These are phyloP conservation scores for Boletus speciosus DNA, from an alignment of 768 basidiomycete genomes.

Conservation along the genomic window DNA sequence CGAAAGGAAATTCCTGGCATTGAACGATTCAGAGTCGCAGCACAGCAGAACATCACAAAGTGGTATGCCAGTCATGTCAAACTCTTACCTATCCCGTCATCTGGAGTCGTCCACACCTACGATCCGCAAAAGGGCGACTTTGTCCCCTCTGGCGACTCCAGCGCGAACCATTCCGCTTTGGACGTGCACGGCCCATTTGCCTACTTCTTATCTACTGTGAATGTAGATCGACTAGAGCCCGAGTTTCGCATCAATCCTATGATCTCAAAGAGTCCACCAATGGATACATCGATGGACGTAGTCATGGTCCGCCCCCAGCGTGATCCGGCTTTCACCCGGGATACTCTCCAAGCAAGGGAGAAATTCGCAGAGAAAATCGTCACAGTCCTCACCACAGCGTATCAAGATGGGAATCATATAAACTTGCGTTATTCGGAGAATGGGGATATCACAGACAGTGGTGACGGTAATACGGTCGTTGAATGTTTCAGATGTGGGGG, in stretches of 20 bases:
- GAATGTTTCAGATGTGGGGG: slow-evolving; percentile 77
- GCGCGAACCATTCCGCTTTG: slow-evolving; percentile 35
- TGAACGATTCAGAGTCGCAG: slow-evolving; percentile 87
- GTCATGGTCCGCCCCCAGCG: slow-evolving; percentile 71
- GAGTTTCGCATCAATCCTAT: slow-evolving; percentile 75
- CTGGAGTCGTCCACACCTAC: slow-evolving; percentile 54
- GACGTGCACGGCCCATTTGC: slow-evolving; percentile 72
- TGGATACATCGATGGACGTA: slow-evolving; percentile 59
- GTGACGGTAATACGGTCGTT: slow-evolving; percentile 53
- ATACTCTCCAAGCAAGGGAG: slow-evolving; percentile 42
- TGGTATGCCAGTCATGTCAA: slow-evolving; percentile 65
- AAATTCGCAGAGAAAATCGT: slow-evolving; percentile 53
- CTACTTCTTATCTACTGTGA: slow-evolving; percentile 81
- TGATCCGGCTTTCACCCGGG: slow-evolving; percentile 44
- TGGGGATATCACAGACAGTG: slow-evolving; percentile 40
- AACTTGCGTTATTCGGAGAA: slow-evolving; percentile 50
- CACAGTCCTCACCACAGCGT: slow-evolving; percentile 63
- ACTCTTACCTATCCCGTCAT: slow-evolving; percentile 46
- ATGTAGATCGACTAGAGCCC: slow-evolving; percentile 85
- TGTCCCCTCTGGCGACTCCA: slow-evolving; percentile 37
- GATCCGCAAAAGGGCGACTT: slow-evolving; percentile 51
- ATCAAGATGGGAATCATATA: slow-evolving; percentile 71
- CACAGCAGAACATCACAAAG: slow-evolving; percentile 63
- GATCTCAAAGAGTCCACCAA: slow-evolving; percentile 42
- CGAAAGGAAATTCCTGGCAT: slow-evolving; percentile 67